A percentile compares a stretch with the other conserved stretches of the same genome.
These are phyloP conservation scores for Ceratocystis destructans DNA, from an alignment of 2,329 filamentous ascomycete species.

Conservation along the genomic window DNA sequence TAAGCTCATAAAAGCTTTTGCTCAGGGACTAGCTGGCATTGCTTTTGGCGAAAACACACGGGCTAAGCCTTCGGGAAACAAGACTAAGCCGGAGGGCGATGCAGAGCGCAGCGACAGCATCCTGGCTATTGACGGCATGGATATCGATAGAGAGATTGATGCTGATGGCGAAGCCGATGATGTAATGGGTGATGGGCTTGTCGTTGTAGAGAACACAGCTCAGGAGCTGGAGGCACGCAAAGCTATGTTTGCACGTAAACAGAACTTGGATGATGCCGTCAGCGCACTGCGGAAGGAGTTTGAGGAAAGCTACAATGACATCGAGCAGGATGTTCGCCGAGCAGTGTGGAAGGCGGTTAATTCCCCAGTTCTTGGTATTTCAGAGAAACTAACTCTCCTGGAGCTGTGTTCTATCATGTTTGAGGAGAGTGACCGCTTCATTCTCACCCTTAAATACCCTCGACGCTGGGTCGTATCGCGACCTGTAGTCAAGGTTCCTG, in stretches of 20 bases:
- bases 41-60: constrained; percentile 42
- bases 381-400: constrained; percentile 31
- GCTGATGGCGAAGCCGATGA: constrained; percentile 20
- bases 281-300: constrained; percentile 33
- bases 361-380: constrained; percentile 29
- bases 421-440: constrained; percentile 32
- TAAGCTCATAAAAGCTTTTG: constrained; percentile 45
- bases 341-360: constrained; percentile 34
- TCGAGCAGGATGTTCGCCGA: constrained; percentile 30
- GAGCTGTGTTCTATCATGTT: constrained; percentile 36
- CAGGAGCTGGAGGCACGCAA: constrained; percentile 43
- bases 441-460: constrained; percentile 31
- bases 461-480: constrained; percentile 31
- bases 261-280: constrained; percentile 45
- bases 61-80: constrained; percentile 10
- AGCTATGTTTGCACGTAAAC: constrained; percentile 50
- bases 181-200: constrained; percentile 23
- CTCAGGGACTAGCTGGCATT: constrained; percentile 46
- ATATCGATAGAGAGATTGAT: constrained; percentile 26
- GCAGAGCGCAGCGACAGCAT: constrained; percentile 15
- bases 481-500: constrained; percentile 26
- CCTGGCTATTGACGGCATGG: constrained; percentile 18
- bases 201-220: constrained; percentile 30
- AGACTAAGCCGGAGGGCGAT: not conserved
- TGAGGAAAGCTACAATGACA: constrained; percentile 30